Base-by-base conservation (phyloP, 495 filamentous ascomycete species). In the Aspergillus sclerotioniger region DNA sequence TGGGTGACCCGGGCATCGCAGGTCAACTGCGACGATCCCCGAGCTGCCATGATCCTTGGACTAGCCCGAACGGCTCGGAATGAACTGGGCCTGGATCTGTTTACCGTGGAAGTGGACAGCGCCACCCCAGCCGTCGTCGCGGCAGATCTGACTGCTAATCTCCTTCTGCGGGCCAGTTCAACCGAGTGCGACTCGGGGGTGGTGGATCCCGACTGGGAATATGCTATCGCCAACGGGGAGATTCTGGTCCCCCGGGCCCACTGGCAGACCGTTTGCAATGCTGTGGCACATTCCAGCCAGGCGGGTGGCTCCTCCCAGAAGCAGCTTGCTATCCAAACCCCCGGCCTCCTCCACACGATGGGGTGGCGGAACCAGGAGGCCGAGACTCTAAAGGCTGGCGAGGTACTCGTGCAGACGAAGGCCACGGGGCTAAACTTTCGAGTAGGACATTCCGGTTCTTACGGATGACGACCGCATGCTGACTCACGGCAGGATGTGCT, bases 1-100 rank as follows among this genome's bases (percentile, higher is more conserved):
- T 83, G 80, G 81, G 15, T 82, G 8, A 81, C 78, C 2, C 50
- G 49, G 0, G 37, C 64, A 0, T 47, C 60, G 10, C 76, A 81
- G 50, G 58, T 68, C 1, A 19, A 51, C 0, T 78, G 75, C 41
- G 15, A 47, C 0, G 70, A 81, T 35, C 80, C 81, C 0, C 29
- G 66, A 3, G 77, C 67, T 56, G 64, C 53, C 0, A 58, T 71
- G 15, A 60, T 74, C 0, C 35, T 78, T 8, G 81, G 81, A 0
- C 3, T 78, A 0, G 68, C 73, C 3, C 64, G 81, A 9, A 73
- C 74, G 7, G 45, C 79, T 0, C 73, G 80, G 3, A 53, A 60
- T 0, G 80, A 83, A 60, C 20, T 74, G 7, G 13, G 57, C 1
- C 52, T 72, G 0, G 58, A 77, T 16, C 68, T 82, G 44, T 67